These are phyloP conservation scores for Acanthamoeba castellanii DNA, from an alignment of 208 protist genomes.

Conservation along the genomic window DNA sequence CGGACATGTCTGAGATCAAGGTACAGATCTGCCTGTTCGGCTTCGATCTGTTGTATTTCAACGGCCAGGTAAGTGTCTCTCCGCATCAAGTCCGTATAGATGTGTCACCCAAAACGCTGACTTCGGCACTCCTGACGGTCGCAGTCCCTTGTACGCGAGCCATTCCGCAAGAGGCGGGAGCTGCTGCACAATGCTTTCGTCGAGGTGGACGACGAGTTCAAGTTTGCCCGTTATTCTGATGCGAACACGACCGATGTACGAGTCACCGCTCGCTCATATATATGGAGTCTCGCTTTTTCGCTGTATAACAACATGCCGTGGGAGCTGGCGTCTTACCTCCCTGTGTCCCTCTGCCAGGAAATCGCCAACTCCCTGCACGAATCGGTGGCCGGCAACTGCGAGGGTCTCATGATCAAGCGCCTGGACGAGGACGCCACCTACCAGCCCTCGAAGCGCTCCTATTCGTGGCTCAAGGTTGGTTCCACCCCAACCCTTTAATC, in stretches of 20 bases:
- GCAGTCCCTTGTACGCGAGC: slow-evolving; percentile 83
- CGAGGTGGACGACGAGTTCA: slow-evolving; percentile 88
- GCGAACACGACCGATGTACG: slow-evolving; percentile 93
- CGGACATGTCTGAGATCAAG: slow-evolving; percentile 93
- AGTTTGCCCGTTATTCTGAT: slow-evolving; percentile 92
- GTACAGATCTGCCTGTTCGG: slow-evolving; percentile 98
- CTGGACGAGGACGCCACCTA: slow-evolving; percentile 96
- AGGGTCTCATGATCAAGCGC: slow-evolving; percentile 99
- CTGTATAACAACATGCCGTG: too few relatives aligned
- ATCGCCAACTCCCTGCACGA: slow-evolving; percentile 97
- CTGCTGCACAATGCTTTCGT: slow-evolving; percentile 92
- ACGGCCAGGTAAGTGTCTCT: slow-evolving; percentile 89
- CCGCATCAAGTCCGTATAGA: too few relatives aligned
- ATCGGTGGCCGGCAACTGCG: slow-evolving; percentile 85
- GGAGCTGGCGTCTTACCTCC: too few relatives aligned
- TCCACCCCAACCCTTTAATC: too few relatives aligned
- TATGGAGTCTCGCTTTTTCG: too few relatives aligned
- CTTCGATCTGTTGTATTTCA: slow-evolving; percentile 99
- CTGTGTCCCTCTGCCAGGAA: background rate
- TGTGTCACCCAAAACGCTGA: too few relatives aligned
- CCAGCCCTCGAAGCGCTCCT: slow-evolving; percentile 96
- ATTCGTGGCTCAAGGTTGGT: slow-evolving; percentile 97
- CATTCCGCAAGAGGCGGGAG: slow-evolving; percentile 92
- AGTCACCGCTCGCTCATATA: background rate
- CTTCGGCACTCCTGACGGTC: background rate